Evolutionary conservation across 2,329 filamentous ascomycete genomes (phyloP).

Genomic region (Bimuria novae-zelandiae): DNA sequence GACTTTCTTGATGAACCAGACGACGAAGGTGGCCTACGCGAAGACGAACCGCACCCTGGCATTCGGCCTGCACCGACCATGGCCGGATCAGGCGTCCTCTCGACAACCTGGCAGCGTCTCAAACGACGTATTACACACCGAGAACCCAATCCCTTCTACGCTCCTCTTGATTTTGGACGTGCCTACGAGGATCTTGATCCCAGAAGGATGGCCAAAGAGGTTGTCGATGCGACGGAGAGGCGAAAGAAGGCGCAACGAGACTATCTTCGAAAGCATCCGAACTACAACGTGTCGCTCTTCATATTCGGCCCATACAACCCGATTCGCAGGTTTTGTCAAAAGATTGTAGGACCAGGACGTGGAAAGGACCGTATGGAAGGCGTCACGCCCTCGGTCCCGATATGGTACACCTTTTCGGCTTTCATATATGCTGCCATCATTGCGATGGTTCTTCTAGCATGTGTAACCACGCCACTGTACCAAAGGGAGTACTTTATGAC

Average conservation of each 20-base stretch:
- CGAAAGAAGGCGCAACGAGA: constrained; percentile 88
- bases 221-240: constrained; percentile 79
- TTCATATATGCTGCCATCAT: constrained; percentile 94
- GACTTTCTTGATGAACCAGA: constrained; percentile 85
- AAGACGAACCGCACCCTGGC: constrained; percentile 39
- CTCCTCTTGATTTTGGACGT: constrained; percentile 71
- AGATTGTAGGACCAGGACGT: constrained; percentile 86
- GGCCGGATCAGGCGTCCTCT: constrained; percentile 63
- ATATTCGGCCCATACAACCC: constrained; percentile 80
- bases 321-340: constrained; percentile 81
- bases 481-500: constrained; percentile 81
- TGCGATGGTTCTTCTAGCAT: constrained; percentile 96
- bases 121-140: constrained; percentile 61
- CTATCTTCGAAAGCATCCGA: constrained; percentile 83
- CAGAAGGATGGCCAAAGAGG: constrained; percentile 85
- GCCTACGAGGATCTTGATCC: constrained; percentile 82
- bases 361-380: constrained; percentile 87
- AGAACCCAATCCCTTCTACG: constrained; percentile 95
- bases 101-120: constrained; percentile 65
- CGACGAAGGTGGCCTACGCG: constrained; percentile 36
- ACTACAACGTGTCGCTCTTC: constrained; percentile 90
- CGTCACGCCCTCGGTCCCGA: constrained; percentile 80
- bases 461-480: constrained; percentile 90
- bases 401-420: constrained; percentile 93
- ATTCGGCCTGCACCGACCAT: constrained; percentile 46